These are phyloP conservation scores for Immersiella caudata DNA, from an alignment of 495 filamentous ascomycete species.

Conservation along the genomic window DNA sequence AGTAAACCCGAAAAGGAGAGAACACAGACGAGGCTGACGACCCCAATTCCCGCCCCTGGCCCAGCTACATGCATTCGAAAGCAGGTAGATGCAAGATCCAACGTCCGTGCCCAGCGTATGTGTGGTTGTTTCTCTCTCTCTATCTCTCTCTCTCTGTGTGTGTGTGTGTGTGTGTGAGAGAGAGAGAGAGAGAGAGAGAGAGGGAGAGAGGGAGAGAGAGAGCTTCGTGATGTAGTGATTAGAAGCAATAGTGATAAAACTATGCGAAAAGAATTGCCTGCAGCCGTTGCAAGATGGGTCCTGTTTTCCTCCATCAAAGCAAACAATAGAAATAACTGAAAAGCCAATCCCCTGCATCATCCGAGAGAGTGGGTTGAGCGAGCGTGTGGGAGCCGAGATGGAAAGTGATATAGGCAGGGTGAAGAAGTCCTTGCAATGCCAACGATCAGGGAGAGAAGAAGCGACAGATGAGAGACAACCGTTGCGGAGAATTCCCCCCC, in stretches of 20 bases:
- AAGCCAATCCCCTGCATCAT: background rate
- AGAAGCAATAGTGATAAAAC: constrained; percentile 5
- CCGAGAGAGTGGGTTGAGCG: background rate
- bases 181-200: no score
- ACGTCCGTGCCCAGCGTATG: background rate
- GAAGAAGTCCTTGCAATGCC: background rate
- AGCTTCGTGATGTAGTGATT: constrained; percentile 1
- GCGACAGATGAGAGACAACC: background rate
- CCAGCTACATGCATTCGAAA: background rate
- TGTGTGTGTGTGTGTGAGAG: no score
- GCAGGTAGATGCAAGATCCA: background rate
- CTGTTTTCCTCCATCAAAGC: constrained; percentile 10
- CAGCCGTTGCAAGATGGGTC: constrained; percentile 1
- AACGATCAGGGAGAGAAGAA: background rate
- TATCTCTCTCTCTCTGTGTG: no score
- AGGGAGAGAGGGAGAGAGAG: no score
- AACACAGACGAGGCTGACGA: background rate
- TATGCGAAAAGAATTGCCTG: constrained; percentile 12
- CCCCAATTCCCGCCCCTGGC: background rate
- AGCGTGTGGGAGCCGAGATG: background rate
- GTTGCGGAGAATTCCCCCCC: constrained; percentile 4
- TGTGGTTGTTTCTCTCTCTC: no score
- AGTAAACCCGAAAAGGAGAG: background rate
- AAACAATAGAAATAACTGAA: background rate
- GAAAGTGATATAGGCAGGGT: background rate